Evolutionary conservation across 768 basidiomycete genomes (phyloP).

Genomic region (Tricholoma bakamatsutake): DNA sequence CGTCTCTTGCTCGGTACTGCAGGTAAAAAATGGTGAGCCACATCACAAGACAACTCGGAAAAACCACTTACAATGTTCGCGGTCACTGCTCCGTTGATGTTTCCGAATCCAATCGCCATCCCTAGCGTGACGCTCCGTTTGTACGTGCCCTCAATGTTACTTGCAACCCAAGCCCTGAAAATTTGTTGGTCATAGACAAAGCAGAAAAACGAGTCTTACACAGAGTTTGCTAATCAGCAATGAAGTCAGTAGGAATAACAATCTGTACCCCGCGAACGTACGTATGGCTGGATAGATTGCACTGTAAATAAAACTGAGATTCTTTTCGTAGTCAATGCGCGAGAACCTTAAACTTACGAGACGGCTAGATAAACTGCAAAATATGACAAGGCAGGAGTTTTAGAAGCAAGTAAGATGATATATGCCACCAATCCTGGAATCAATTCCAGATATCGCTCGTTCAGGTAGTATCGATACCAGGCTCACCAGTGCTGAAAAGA

Average conservation of each 20-base stretch:
- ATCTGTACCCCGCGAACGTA: conserved; percentile 20
- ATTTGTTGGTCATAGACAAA: conserved; percentile 9
- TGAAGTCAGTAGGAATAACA: neutral
- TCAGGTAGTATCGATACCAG: neutral
- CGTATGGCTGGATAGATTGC: conserved; percentile 49
- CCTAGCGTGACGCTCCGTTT: conserved; percentile 67
- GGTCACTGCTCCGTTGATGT: conserved; percentile 63
- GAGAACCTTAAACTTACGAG: conserved; percentile 39
- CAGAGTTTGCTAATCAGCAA: conserved; percentile 35
- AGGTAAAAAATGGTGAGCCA: neutral
- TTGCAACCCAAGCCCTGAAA: conserved; percentile 62
- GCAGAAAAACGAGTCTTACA: conserved; percentile 29
- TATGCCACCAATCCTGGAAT: conserved; percentile 48
- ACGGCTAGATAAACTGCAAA: conserved; percentile 69
- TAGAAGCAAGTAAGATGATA: conserved; percentile 59
- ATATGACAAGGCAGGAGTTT: conserved; percentile 58
- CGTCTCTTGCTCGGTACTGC: conserved; percentile 60
- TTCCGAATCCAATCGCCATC: conserved; percentile 65
- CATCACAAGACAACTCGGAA: neutral
- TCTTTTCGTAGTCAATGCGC: neutral
- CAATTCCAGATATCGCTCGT: neutral
- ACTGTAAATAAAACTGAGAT: conserved; percentile 17
- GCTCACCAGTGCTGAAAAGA: conserved; percentile 23
- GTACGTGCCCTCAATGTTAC: conserved; percentile 69
- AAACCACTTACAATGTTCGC: conserved; percentile 51